Evolutionary conservation across 306 rosid species (phyloP), one percentile per base, ranked within the genome.

Genomic region (Pyrus bretschneideri): DNA sequence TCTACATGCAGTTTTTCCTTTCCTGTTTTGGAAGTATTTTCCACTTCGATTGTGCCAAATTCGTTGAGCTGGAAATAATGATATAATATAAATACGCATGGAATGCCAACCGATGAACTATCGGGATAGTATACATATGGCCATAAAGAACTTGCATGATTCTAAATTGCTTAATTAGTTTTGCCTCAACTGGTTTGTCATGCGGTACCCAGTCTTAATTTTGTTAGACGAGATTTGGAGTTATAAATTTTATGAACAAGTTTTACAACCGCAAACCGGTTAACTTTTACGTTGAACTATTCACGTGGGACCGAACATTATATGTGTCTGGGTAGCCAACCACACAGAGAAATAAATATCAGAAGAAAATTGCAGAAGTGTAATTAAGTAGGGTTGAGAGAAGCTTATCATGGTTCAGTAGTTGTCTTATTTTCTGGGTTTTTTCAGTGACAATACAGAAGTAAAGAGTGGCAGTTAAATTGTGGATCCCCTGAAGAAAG

Each of bases 401-500:
- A 73, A 59, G 27, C 76, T 73, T 73, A 40, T 40, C 6, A 30
- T 29, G 40, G 25, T 27, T 63, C 40, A 25, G 35, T 25, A 66
- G 15, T 66, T 63, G 67, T 63, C 38, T 29, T 60, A 11, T 22
- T 25, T 66, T 35, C 49, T 66, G 2, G 49, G 49, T 19, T 66
- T 10, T 66, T 8, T 14, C 11, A 19, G 40, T 64, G n/a, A 38
- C 31, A 38, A 51, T 4, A 60, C 19, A 27, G 6, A 46, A 46
- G 19, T 46, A 15, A 49, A 49, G n/a, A 63, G 68, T 63, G 38
- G 66, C 71, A 78, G 22, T 46, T 78, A 70, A 77, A 23, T 9
- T 62, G n/a, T 63, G 21, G 61, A 70, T 61, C 29, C 44, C 51
- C 66, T 22, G 64, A 23, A 13, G 35, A 66, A 27, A 71, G 82